These are phyloP conservation scores for Aspergillus aculeatus DNA, from an alignment of 2,329 filamentous ascomycete species.

Conservation along the genomic window DNA sequence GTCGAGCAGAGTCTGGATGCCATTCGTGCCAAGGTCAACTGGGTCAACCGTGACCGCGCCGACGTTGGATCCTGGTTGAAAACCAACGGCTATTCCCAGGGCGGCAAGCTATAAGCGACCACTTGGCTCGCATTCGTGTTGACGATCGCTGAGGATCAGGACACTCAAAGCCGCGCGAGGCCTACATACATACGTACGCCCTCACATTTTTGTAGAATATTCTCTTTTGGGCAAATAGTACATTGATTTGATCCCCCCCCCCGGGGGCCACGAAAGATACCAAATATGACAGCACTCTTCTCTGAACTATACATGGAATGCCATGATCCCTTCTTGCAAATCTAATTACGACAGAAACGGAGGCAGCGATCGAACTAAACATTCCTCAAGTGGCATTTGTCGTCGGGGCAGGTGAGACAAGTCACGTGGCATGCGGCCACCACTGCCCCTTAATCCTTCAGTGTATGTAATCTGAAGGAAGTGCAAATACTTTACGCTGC, in stretches of 20 bases:
- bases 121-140: neutral
- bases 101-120: constrained; percentile 32
- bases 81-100: constrained; percentile 59
- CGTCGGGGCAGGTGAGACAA: too few relatives aligned
- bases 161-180: neutral
- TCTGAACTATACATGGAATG: neutral
- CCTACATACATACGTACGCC: neutral
- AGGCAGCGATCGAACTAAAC: too few relatives aligned
- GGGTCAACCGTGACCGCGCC: constrained; percentile 71
- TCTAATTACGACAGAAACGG: too few relatives aligned
- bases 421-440: too few relatives aligned
- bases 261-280: neutral
- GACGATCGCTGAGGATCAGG: too few relatives aligned
- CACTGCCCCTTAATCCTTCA: too few relatives aligned
- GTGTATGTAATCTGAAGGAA: too few relatives aligned
- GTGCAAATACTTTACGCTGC: too few relatives aligned
- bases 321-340: neutral
- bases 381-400: too few relatives aligned
- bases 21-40: constrained; percentile 79
- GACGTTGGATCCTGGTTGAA: constrained; percentile 75
- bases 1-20: constrained; percentile 86
- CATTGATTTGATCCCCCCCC: neutral
- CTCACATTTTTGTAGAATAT: neutral
- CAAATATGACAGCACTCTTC: neutral
- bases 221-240: neutral